Percentiles rank a stretch among this genome's conserved stretches.
Conservation (phyloP, 352 stramenopile genomes). For the Pythium pyrilobum region DNA sequence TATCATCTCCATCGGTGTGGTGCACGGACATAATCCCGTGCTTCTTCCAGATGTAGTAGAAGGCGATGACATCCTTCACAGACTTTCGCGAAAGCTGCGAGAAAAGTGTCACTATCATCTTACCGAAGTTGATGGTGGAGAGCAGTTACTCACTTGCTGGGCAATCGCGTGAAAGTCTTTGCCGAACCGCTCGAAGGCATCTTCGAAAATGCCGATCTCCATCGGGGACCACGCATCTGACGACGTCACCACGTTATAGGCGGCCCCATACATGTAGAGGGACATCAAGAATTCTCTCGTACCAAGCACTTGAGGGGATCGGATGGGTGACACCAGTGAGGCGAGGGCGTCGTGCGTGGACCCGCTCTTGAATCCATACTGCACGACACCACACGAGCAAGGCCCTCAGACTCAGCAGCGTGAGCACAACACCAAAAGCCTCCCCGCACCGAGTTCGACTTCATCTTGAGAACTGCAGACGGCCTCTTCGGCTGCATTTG, state of each 20-base stretch:
- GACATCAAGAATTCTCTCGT: neutral
- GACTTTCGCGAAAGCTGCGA: constrained; percentile 56
- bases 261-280: no score
- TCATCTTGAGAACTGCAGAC: constrained; percentile 69
- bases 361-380: constrained; percentile 65
- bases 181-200: constrained; percentile 64
- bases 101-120: neutral
- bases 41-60: constrained; percentile 89
- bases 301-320: constrained; percentile 68
- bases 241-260: no score
- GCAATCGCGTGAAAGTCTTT: constrained; percentile 78
- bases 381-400: neutral
- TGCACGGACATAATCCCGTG: constrained; percentile 25
- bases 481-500: constrained; percentile 72
- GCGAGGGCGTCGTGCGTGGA: constrained; percentile 68
- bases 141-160: constrained; percentile 33
- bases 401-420: neutral
- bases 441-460: constrained; percentile 40
- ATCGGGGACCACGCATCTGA: constrained; percentile 74
- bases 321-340: constrained; percentile 59
- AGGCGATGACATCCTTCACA: constrained; percentile 58
- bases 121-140: neutral
- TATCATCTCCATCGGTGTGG: constrained; percentile 13
- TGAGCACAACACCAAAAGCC: neutral
- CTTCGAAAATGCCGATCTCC: constrained; percentile 76